Conservation (phyloP, 768 basidiomycete species). For the Glaciozyma antarctica region DNA sequence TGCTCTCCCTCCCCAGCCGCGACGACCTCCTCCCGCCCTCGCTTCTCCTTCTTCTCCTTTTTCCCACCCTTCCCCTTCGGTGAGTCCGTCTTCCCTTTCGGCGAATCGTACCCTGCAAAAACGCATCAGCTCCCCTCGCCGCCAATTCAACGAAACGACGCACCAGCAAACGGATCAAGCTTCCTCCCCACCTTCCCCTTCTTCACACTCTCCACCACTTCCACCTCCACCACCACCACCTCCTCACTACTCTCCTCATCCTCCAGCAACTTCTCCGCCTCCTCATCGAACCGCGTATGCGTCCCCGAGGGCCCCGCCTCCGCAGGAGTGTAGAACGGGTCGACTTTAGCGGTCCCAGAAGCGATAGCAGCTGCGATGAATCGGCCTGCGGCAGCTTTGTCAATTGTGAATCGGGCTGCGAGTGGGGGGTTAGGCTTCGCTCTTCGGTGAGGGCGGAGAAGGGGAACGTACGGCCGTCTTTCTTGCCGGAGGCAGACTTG, state of each 20-base stretch:
- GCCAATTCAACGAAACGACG: constrained; percentile 14
- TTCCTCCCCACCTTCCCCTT: constrained; percentile 38
- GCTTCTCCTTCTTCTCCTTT: not conserved
- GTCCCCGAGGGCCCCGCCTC: not conserved
- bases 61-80: not conserved
- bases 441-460: not conserved
- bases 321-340: constrained; percentile 15
- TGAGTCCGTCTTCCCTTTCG: not conserved
- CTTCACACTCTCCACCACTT: not conserved
- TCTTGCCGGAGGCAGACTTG: constrained; percentile 35
- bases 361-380: constrained; percentile 55
- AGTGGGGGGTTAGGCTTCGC: constrained; percentile 4
- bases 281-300: not conserved
- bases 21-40: not conserved
- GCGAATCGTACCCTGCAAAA: constrained; percentile 22
- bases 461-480: not conserved
- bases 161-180: constrained; percentile 63
- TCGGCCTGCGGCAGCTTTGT: constrained; percentile 67
- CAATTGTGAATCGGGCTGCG: constrained; percentile 48
- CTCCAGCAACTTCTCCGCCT: not conserved
- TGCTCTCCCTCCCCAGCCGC: not conserved
- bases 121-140: not conserved
- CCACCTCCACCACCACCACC: constrained; percentile 46
- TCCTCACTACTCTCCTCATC: not conserved
- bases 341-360: constrained; percentile 4